Conservation (phyloP, 257 asterid species). For the Hygrophila difformis region DNA sequence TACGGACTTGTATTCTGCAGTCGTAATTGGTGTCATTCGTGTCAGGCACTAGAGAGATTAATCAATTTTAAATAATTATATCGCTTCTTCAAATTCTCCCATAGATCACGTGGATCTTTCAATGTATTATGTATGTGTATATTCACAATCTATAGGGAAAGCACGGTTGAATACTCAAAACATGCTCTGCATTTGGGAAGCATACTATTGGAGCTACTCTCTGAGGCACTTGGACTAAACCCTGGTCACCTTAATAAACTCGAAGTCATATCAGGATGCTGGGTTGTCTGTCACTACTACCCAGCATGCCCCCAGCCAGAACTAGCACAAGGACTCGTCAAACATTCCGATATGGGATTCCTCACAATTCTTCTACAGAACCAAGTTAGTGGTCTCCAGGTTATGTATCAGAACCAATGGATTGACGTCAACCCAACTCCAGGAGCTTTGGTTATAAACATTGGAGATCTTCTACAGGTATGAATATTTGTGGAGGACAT, state of each 20-base stretch:
- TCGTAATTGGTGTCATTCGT: too few relatives aligned
- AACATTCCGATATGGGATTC: constrained; percentile 34
- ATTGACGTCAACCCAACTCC: constrained; percentile 24
- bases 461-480: constrained; percentile 41
- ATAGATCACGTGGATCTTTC: too few relatives aligned
- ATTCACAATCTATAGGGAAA: too few relatives aligned
- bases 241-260: constrained; percentile 18
- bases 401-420: constrained; percentile 26
- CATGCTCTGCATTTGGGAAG: constrained; percentile 15
- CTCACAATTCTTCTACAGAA: constrained; percentile 37
- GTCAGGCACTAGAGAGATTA: too few relatives aligned
- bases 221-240: constrained; percentile 34
- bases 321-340: constrained; percentile 23
- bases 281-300: constrained; percentile 24
- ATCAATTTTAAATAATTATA: too few relatives aligned
- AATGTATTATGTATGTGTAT: too few relatives aligned
- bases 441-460: constrained; percentile 25
- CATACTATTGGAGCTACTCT: constrained; percentile 20
- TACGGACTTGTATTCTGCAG: too few relatives aligned
- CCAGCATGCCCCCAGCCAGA: constrained; percentile 42
- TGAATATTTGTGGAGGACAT: too few relatives aligned
- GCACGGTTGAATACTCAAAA: constrained; percentile 26
- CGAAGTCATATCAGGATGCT: constrained; percentile 23
- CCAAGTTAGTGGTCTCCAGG: constrained; percentile 24
- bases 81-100: too few relatives aligned